These are phyloP conservation scores for Aspergillus bridgeri DNA, from an alignment of 495 filamentous ascomycete genomes.

Conservation along the genomic window DNA sequence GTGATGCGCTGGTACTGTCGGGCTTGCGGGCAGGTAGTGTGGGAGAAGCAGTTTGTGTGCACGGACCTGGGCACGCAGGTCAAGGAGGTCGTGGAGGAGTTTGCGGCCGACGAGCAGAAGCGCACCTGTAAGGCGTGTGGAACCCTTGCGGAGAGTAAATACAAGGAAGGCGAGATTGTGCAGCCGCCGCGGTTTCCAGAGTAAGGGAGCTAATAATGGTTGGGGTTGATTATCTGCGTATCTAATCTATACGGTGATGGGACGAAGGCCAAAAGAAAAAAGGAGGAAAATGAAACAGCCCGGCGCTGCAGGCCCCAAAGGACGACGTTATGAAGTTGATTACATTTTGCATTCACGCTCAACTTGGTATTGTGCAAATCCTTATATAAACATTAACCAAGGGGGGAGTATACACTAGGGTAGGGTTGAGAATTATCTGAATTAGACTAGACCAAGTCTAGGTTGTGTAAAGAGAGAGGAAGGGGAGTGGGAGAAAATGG, in stretches of 20 bases:
- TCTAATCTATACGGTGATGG: neutral
- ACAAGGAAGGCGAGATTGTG: slow-evolving; percentile 39
- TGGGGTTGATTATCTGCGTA: neutral
- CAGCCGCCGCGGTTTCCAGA: slow-evolving; percentile 39
- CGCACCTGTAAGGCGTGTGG: slow-evolving; percentile 81
- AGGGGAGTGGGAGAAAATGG: neutral
- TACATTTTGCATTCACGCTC: neutral
- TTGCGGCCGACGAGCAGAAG: slow-evolving; percentile 65
- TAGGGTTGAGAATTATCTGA: neutral
- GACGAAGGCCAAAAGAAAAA: too few species aligned
- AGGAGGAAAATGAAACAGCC: too few species aligned
- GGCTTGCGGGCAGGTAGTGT: slow-evolving; percentile 66
- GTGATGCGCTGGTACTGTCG: slow-evolving; percentile 80
- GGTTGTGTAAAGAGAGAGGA: neutral
- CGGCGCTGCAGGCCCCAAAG: neutral
- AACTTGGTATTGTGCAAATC: too few species aligned
- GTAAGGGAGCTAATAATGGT: slow-evolving; percentile 9
- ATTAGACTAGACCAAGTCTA: neutral
- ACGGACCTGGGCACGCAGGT: slow-evolving; percentile 96
- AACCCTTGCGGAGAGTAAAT: slow-evolving; percentile 55
- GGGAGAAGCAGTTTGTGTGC: slow-evolving; percentile 85
- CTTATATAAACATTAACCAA: neutral
- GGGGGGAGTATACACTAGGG: neutral
- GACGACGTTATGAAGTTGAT: neutral
- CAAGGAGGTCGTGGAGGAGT: slow-evolving; percentile 84